These are phyloP conservation scores for rapeseed (Brassica napus) DNA, from an alignment of 345 rosid genomes.

Conservation along the genomic window Da-Ae NC_063443.1:15284001-15284500, in stretches of 20 bases:
- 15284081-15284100: background rate
- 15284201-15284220: background rate
- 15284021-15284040: background rate
- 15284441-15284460: background rate
- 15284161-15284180: constrained; percentile 28
- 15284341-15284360: too few species aligned
- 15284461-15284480: background rate
- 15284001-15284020: constrained; percentile 16
- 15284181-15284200: constrained; percentile 14
- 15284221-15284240: constrained; percentile 33
- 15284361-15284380: too few species aligned
- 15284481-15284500: background rate
- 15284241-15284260: background rate
- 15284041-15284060: background rate
- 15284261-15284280: background rate
- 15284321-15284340: too few species aligned
- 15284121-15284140: background rate
- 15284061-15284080: constrained; percentile 10
- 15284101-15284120: background rate
- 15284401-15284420: background rate
- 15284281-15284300: background rate
- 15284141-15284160: background rate
- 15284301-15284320: background rate
- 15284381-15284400: background rate
- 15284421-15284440: constrained; percentile 15